A percentile compares a stretch with the other conserved stretches of the same genome.
phyloP scores from a whole-genome alignment of 208 protist species.

The Trypanosoma congolense region DNA sequence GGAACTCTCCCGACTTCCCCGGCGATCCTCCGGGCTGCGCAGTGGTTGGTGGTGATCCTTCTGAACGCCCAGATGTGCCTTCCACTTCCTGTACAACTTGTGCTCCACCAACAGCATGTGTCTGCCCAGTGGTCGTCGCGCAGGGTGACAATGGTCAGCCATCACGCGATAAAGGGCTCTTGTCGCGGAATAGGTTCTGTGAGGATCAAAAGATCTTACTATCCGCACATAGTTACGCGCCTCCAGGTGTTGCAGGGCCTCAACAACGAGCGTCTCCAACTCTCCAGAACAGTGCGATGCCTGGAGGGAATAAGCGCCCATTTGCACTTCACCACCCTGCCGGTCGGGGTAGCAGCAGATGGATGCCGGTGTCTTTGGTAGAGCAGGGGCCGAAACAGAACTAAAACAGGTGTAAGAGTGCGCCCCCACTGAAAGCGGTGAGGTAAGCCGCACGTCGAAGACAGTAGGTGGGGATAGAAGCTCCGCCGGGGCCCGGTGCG shows the following conservation, averaged over 20 bases:
- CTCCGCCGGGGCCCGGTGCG: not conserved
- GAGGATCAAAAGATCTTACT: conserved; percentile 34
- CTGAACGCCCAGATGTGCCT: not conserved
- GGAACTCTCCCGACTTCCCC: not conserved
- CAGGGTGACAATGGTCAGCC: conserved; percentile 29
- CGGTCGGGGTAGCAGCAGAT: not conserved
- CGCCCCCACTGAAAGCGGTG: not conserved
- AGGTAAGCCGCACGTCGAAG: not conserved
- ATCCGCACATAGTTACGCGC: conserved; percentile 44
- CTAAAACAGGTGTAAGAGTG: not conserved
- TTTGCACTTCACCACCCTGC: not conserved
- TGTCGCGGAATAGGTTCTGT: conserved; percentile 42
- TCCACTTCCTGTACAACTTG: not conserved
- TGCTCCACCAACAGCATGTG: conserved; percentile 24
- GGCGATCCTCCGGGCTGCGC: not conserved
- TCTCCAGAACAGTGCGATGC: conserved; percentile 30
- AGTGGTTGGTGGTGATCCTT: not conserved
- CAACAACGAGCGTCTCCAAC: conserved; percentile 36
- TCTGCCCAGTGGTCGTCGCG: conserved; percentile 27
- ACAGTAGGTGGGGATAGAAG: not conserved
- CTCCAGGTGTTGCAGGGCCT: conserved; percentile 69
- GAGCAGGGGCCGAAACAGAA: not conserved
- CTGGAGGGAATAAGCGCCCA: not conserved
- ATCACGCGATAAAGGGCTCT: conserved; percentile 33
- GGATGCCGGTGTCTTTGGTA: not conserved